Base-by-base conservation (phyloP, 2,329 filamentous ascomycete species). In the Polychaeton citri region DNA sequence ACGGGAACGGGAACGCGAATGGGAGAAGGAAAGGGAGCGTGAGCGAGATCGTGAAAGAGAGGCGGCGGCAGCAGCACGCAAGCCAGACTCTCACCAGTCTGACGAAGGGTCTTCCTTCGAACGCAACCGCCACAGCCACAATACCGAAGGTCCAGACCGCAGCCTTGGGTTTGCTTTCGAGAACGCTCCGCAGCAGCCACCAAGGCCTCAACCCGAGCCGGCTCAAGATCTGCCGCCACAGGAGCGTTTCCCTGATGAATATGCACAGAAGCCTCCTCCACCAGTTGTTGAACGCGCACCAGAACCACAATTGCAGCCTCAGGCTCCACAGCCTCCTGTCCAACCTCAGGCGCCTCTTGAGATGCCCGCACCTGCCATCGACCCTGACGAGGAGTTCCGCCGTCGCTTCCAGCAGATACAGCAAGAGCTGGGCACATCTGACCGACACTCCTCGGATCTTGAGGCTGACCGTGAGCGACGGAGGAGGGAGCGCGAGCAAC, bases 331-430 rank as follows among this genome's bases (percentile, higher is more conserved):
- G 24, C 24, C 24, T 28, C 24, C 24, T 12, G 12, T 12, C 5
- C 12, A 28, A 7, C 24, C 24, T 28, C 24, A 28, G 12, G 30
- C 35, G 8, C 16, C 33, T 13, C 36, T 33, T 12, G 34, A 50
- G 24, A 45, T 44, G 38, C 40, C 46, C 10, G 49, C 54, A 6
- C 38, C 52, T 10, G 43, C 51, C 15, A 34, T 65, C 2, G 65
- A 69, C 37, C 59, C 66, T 4, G 65, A 69, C 28, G 65, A 68
- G 43, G 66, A 69, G 21, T 69, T 68, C 42, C 61, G 64, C 30
- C 63, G 65, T 19, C 60, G 65, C 6, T 57, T 69, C 38, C 59
- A 63, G 35, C 58, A 64, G 41, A 56, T 67, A 12, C 61, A 63
- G 39, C 55, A 60, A 37, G 64, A 67, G 44, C 52, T 63, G 4